Evolutionary conservation across 768 basidiomycete genomes (phyloP).

Genomic region (Leccinum aurantiacum): DNA sequence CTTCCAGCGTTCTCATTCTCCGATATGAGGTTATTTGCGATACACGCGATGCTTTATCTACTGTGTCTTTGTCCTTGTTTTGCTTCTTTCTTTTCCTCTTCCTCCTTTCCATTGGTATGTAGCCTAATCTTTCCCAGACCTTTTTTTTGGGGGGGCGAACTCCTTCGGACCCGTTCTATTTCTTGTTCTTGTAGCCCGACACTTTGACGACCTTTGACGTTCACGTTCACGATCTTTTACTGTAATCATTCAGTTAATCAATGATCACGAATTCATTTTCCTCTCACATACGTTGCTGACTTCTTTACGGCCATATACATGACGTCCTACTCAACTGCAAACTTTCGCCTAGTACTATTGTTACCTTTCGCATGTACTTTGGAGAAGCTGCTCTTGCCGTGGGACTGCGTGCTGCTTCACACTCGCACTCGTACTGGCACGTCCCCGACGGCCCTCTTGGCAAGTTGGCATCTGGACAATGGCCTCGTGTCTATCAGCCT

Average conservation of each 20-base stretch:
- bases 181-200: not conserved
- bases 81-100: not conserved
- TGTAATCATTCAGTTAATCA: not conserved
- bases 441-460: not conserved
- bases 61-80: not conserved
- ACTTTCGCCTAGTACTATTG: not conserved
- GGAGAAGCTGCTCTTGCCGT: not conserved
- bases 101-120: slow-evolving; percentile 1
- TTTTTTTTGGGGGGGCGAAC: not conserved
- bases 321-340: not conserved
- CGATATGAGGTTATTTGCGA: not conserved
- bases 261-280: not conserved
- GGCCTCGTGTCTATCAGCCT: not conserved
- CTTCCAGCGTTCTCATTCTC: not conserved
- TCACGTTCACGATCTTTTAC: not conserved
- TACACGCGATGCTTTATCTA: not conserved
- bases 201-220: slow-evolving; percentile 5
- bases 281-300: not conserved
- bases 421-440: not conserved
- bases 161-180: not conserved
- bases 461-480: not conserved
- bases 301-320: not conserved
- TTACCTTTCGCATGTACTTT: not conserved
- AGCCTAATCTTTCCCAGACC: not conserved
- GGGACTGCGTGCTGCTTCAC: not conserved